Evolutionary conservation across 371 early-diverging fungal genomes (phyloP).

Genomic region (Synchytrium microbalum): DNA sequence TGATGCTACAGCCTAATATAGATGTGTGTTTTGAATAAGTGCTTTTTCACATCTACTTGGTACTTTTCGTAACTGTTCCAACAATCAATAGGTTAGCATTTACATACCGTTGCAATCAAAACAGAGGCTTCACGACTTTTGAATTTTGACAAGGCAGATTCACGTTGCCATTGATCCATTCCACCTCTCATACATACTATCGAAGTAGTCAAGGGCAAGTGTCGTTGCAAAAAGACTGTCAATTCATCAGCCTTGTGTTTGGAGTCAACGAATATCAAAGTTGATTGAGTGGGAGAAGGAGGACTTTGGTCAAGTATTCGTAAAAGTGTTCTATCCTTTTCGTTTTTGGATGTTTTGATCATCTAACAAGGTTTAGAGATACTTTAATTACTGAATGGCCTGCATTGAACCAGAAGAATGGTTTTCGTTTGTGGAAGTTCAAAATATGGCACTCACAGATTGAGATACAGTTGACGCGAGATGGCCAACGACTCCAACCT

Average conservation of each 20-base stretch:
- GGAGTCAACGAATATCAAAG: not conserved
- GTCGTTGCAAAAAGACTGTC: not conserved
- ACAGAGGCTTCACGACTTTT: not conserved
- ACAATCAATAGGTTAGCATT: not conserved
- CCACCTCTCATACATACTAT: not conserved
- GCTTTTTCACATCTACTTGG: not conserved
- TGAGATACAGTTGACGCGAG: not conserved
- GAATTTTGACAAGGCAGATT: not conserved
- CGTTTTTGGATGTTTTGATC: not conserved
- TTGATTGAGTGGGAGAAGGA: not conserved
- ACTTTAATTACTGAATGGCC: not conserved
- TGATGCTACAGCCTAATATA: constrained; percentile 26
- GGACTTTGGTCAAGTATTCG: not conserved
- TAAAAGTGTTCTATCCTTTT: not conserved
- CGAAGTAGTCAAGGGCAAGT: not conserved
- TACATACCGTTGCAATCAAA: not conserved
- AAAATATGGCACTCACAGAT: not conserved
- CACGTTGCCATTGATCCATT: not conserved
- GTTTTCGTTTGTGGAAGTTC: too few species aligned
- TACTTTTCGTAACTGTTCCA: not conserved
- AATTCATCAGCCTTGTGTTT: not conserved
- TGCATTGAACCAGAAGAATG: not conserved
- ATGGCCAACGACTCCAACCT: not conserved
- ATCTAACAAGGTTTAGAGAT: not conserved
- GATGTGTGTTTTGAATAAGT: too few species aligned